A percentile compares a stretch with the other conserved stretches of the same genome.
These are phyloP conservation scores for Carex scoparia DNA, from an alignment of 176 grass and related monocot genomes.

Conservation along the genomic window DNA sequence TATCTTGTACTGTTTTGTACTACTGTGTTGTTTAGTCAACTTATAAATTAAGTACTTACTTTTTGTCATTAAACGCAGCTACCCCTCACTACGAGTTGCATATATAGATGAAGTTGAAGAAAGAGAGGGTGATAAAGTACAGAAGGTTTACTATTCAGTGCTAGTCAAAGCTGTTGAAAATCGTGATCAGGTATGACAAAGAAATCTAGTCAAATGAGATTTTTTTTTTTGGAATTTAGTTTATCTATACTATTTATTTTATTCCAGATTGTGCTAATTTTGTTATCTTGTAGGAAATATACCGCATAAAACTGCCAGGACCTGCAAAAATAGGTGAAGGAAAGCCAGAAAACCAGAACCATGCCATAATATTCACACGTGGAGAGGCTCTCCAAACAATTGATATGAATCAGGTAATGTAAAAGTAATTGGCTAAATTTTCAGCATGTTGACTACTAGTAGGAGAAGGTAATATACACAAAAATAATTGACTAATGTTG, in stretches of 20 bases:
- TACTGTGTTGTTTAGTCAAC: not conserved
- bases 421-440: not conserved
- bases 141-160: constrained; percentile 89
- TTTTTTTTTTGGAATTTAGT: not conserved
- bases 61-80: constrained; percentile 49
- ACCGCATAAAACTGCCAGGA: constrained; percentile 94
- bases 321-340: constrained; percentile 88
- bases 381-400: constrained; percentile 92
- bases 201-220: not conserved
- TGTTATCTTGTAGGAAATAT: constrained; percentile 82
- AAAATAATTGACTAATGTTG: not conserved
- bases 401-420: constrained; percentile 93
- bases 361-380: constrained; percentile 95
- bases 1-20: not conserved
- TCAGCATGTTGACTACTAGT: not conserved
- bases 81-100: constrained; percentile 80
- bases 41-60: constrained; percentile 12
- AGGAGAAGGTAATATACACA: not conserved
- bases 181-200: constrained; percentile 67
- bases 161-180: constrained; percentile 94
- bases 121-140: constrained; percentile 73
- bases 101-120: constrained; percentile 99
- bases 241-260: constrained; percentile 8
- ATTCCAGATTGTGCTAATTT: constrained; percentile 25
- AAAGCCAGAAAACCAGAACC: constrained; percentile 96